Percentiles rank a stretch among this genome's conserved stretches.
Evolutionary conservation across 176 grass and related monocot genomes (phyloP).

Genomic region (Oryza officinalis): DNA sequence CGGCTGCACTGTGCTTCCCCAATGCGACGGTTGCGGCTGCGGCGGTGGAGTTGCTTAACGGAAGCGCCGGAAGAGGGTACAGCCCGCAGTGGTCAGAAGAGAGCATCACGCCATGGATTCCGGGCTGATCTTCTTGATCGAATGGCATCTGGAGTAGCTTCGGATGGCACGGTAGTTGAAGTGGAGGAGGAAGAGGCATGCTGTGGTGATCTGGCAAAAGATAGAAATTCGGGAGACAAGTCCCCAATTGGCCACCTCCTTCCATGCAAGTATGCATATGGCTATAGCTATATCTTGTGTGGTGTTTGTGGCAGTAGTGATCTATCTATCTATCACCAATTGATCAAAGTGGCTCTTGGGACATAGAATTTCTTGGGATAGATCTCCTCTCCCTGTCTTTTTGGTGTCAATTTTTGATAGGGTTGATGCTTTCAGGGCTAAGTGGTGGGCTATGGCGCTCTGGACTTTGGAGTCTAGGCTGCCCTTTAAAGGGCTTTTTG

Average conservation of each 20-base stretch:
- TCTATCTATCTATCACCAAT: neutral
- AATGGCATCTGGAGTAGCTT: constrained; percentile 55
- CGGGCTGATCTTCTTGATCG: constrained; percentile 36
- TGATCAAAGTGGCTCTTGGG: constrained; percentile 43
- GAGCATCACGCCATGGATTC: constrained; percentile 39
- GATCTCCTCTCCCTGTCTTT: constrained; percentile 4
- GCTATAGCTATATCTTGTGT: neutral
- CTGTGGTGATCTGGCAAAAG: constrained; percentile 40
- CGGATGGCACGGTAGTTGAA: constrained; percentile 37
- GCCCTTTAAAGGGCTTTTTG: constrained; percentile 43
- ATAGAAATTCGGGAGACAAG: constrained; percentile 39
- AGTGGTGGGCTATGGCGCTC: constrained; percentile 45
- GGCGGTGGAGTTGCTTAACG: constrained; percentile 14
- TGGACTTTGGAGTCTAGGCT: constrained; percentile 24
- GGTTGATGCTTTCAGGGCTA: constrained; percentile 42
- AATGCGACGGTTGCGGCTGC: neutral
- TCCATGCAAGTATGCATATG: constrained; percentile 59
- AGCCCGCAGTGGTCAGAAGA: constrained; percentile 38
- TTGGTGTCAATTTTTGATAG: constrained; percentile 39
- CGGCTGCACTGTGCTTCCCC: neutral
- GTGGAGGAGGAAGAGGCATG: constrained; percentile 41
- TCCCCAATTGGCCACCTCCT: constrained; percentile 36
- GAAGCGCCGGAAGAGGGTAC: constrained; percentile 39
- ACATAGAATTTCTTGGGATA: constrained; percentile 23
- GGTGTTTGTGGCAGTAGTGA: neutral